Evolutionary conservation across 768 basidiomycete genomes (phyloP).

Genomic region (Collybiopsis confluens): DNA sequence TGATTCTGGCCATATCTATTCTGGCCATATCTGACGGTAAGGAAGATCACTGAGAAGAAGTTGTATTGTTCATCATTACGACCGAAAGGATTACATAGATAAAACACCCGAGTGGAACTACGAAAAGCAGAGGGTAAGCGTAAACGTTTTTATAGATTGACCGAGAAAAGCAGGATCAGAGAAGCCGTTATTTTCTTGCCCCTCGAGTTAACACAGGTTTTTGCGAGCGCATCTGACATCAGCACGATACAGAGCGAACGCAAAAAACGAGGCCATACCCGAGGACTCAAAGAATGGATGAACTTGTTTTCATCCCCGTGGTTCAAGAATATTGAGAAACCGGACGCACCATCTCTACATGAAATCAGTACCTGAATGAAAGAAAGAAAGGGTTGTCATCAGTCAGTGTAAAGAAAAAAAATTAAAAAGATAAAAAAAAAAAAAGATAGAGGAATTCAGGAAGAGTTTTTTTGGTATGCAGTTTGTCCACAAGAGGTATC

Average conservation of each 20-base stretch:
- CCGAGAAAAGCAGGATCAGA: conserved; percentile 40
- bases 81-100: too few species aligned
- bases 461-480: conserved; percentile 49
- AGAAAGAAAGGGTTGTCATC: neutral
- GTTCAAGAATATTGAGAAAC: neutral
- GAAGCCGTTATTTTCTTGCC: conserved; percentile 62
- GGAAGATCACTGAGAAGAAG: too few species aligned
- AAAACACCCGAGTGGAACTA: too few species aligned
- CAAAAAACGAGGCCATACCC: conserved; percentile 26
- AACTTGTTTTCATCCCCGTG: conserved; percentile 70
- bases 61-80: too few species aligned
- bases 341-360: neutral
- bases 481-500: conserved; percentile 73
- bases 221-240: conserved; percentile 36
- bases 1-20: too few species aligned
- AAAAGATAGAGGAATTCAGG: conserved; percentile 36
- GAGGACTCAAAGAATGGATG: conserved; percentile 79
- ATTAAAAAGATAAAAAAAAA: neutral
- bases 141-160: neutral
- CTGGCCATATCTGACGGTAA: too few species aligned
- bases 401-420: conserved; percentile 2
- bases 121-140: neutral
- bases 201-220: conserved; percentile 28
- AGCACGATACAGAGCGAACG: conserved; percentile 44
- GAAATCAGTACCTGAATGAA: neutral